Evolutionary conservation across 2,329 filamentous ascomycete species (phyloP), one percentile per base, ranked within the genome.

Genomic region (Cordyceps cateniannulata): DNA sequence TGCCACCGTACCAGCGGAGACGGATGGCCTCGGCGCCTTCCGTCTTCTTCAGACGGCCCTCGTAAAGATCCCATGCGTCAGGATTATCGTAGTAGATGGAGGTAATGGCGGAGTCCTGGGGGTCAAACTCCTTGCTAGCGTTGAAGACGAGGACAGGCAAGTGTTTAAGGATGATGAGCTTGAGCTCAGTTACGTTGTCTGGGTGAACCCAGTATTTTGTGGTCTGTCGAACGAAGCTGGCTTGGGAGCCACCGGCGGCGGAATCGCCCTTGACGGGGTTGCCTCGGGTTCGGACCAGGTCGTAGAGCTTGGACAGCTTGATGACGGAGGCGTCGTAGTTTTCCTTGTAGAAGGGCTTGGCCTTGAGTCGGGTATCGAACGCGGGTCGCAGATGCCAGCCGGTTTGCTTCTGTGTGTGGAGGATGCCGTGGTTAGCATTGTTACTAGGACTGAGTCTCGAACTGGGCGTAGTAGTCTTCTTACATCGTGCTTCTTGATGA

Each of bases 201-300:
- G 90, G 91, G 71, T 99, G 95, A 50, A 99, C 95, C 95, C 95
- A 99, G 79, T 99, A 99, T 76, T 99, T 99, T 35, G 95, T 99
- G 0, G 95, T 99, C 72, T 98, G 91, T 62, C 95, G 90, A 64
- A 99, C 86, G 71, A 99, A 99, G 79, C 89, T 98, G 71, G 93
- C 93, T 75, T 99, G 95, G 65, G 84, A 85, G 60, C 93, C 95
- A 68, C 95, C 95, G 18, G 95, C 95, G 8, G 93, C 81, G 66
- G 91, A 91, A 74, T 99, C 95, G 61, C 95, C 95, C 76, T 91
- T 93, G 69, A 91, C 86, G 0, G 95, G 95, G 71, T 96, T 93
- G 62, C 95, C 95, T 66, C 93, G 85, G 2, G 93, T 99, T 60
- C 95, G 87, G 18, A 98, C 95, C 47, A 96, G 82, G 73, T 99